A percentile compares a stretch with the other conserved stretches of the same genome.
Evolutionary conservation across 495 filamentous ascomycete species (phyloP).

Genomic region (Lasiosphaeria hispida): DNA sequence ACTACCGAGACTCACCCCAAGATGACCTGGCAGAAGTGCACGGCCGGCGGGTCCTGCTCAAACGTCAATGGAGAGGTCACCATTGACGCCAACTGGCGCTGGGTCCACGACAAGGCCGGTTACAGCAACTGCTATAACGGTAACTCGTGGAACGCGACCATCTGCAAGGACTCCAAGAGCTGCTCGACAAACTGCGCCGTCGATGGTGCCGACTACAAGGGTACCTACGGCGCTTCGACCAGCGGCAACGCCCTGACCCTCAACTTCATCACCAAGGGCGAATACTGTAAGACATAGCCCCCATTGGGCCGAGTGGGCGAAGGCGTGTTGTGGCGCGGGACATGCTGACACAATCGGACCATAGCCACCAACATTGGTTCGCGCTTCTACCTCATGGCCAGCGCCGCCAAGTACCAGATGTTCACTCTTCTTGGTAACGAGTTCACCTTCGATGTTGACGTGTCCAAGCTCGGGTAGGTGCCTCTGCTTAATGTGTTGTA

Average conservation of each 20-base stretch:
- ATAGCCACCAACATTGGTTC: constrained; percentile 47
- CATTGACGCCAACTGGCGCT: constrained; percentile 51
- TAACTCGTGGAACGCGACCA: constrained; percentile 44
- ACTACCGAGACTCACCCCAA: constrained; percentile 57
- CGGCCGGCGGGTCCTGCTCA: constrained; percentile 45
- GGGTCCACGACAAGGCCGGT: constrained; percentile 40
- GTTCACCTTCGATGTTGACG: constrained; percentile 52
- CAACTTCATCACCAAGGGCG: constrained; percentile 54
- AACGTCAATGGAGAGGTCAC: constrained; percentile 41
- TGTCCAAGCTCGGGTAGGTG: neutral
- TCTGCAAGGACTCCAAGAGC: constrained; percentile 35
- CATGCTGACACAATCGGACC: neutral
- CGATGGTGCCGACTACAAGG: constrained; percentile 46
- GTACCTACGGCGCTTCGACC: constrained; percentile 46
- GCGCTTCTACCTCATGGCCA: constrained; percentile 54
- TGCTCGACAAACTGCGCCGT: constrained; percentile 46
- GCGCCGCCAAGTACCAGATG: constrained; percentile 51
- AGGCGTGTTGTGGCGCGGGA: neutral
- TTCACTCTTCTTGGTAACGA: constrained; percentile 51
- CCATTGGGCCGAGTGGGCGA: neutral
- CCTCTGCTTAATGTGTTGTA: too few relatives aligned
- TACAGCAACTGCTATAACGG: constrained; percentile 48
- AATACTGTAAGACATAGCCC: constrained; percentile 31
- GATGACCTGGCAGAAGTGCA: constrained; percentile 57
- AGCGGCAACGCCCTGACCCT: constrained; percentile 45